These are phyloP conservation scores for Phoma sp. DNA, from an alignment of 2,329 filamentous ascomycete species.

Conservation along the genomic window DNA sequence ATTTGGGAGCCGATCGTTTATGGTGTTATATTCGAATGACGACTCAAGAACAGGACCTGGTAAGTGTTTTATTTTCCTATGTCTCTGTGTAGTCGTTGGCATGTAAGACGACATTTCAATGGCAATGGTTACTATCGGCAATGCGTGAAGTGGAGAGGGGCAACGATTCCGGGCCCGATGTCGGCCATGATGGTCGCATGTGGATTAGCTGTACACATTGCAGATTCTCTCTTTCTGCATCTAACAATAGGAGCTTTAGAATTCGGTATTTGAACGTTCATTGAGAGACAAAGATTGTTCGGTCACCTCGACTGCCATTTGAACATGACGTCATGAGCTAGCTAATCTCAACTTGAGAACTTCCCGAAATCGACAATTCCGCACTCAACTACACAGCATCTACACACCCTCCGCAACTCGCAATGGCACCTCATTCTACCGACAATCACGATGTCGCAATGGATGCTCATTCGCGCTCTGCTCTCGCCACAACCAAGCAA, in stretches of 20 bases:
- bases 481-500: conserved; percentile 35
- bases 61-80: too few species aligned
- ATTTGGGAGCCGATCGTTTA: too few species aligned
- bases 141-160: not conserved
- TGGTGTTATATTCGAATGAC: not conserved
- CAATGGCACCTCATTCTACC: conserved; percentile 3
- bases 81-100: not conserved
- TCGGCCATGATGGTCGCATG: not conserved
- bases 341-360: not conserved
- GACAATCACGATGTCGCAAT: conserved; percentile 11
- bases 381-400: not conserved
- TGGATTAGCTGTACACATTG: not conserved
- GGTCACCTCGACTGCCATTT: not conserved
- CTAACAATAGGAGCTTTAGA: too few species aligned
- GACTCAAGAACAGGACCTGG: too few species aligned
- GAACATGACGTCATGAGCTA: conserved; percentile 6
- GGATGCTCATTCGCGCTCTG: conserved; percentile 23
- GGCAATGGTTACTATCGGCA: conserved; percentile 1
- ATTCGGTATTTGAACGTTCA: too few species aligned
- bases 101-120: not conserved
- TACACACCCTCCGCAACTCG: not conserved
- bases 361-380: not conserved
- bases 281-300: too few species aligned
- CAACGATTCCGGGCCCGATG: not conserved
- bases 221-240: not conserved